Conservation (phyloP, 768 basidiomycete genomes). For the Hydnum rufescens region DNA sequence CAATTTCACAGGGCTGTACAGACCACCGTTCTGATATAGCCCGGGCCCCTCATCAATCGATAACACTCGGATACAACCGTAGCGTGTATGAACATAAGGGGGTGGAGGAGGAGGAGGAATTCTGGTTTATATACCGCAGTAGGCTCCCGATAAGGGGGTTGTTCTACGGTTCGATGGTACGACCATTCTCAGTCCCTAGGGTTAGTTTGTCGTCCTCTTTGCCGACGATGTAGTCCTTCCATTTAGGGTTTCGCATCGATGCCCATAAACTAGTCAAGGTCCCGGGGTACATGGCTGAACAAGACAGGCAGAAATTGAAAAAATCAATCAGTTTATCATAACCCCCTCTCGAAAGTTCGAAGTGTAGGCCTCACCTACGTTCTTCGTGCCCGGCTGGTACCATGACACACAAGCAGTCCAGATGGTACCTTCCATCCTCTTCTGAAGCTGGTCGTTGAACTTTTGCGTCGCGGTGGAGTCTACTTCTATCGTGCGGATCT, state of each 20-base stretch:
- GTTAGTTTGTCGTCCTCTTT: not conserved
- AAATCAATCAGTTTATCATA: not conserved
- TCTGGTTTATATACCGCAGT: too few relatives aligned
- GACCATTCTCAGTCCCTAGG: too few relatives aligned
- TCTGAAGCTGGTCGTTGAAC: not conserved
- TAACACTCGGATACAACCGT: too few relatives aligned
- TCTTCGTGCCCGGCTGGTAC: not conserved
- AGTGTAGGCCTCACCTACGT: not conserved
- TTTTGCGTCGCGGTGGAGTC: not conserved
- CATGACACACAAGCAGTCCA: not conserved
- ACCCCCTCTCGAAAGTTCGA: not conserved
- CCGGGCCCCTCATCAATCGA: too few relatives aligned
- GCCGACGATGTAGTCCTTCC: not conserved
- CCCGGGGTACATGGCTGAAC: not conserved
- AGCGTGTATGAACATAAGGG: too few relatives aligned
- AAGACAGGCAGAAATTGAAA: not conserved
- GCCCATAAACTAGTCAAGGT: not conserved
- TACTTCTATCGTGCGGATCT: not conserved
- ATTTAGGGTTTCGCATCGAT: not conserved
- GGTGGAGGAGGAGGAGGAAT: too few relatives aligned
- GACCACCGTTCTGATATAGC: too few relatives aligned
- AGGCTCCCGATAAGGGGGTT: too few relatives aligned
- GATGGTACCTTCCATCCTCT: not conserved
- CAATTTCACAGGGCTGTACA: too few relatives aligned
- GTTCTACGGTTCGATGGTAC: too few relatives aligned